Evolutionary conservation across 495 filamentous ascomycete genomes (phyloP), one percentile per base, ranked within the genome.

Genomic region (Parathielavia hyrcaniae): DNA sequence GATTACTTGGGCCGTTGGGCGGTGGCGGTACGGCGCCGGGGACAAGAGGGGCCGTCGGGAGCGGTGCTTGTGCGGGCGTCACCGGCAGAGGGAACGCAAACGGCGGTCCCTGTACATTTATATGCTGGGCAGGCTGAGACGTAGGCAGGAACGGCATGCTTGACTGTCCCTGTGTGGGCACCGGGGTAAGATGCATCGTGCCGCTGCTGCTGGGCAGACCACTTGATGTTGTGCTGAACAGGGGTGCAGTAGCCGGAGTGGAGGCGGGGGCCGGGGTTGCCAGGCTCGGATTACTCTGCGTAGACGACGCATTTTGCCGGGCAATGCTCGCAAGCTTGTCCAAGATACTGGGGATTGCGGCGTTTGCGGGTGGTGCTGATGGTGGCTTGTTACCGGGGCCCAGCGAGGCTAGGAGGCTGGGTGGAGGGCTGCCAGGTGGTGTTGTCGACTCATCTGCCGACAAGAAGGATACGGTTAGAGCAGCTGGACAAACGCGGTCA

Each of bases 311-410:
- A 69, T 87, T 92, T 69, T 90, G 86, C 55, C 90, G 87, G 39
- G 88, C 88, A 77, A 95, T 90, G 63, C 88, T 88, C 46, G 89
- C 88, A 57, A 95, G 79, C 34, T 87, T 87, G 66, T 87, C 88
- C 76, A 93, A 76, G 66, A 95, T 91, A 66, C 93, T 91, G 57
- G 81, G 73, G 61, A 77, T 62, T 17, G 65, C 61, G 32, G 67
- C 35, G 43, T 60, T 54, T 34, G 63, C 50, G 53, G 50, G 53
- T 46, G 63, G 60, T 55, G 63, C 66, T 53, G 67, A 59, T 55
- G 49, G 58, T 50, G 26, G 26, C 26, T 60, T 62, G 59, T 47
- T 61, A 30, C 57, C 62, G 30, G 46, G 19, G n/a, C 64, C 62
- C 23, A 68, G 61, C 5, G 60, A 57, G 5, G 63, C 62, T 35